Evolutionary conservation across 345 rosid genomes (phyloP), one percentile per base, ranked within the genome.

Genomic region (Citrus trifoliata): DNA sequence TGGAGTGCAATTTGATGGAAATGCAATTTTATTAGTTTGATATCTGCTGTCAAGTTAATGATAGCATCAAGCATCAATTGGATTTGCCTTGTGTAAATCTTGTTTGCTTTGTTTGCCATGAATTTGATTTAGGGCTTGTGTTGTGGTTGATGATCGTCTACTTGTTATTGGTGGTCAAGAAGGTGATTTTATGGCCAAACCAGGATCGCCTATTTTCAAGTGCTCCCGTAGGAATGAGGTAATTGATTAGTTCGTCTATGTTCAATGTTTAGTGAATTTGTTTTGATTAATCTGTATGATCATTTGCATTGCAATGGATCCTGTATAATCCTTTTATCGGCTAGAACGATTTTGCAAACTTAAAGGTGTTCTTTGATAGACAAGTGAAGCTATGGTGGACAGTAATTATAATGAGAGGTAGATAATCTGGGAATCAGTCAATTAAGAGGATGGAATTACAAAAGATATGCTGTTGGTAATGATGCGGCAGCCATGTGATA

Each of bases 101-200:
- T 25, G 28, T n/a, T 21, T 38, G 7, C 21, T 74, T 42, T 46
- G 53, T 56, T 53, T 37, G 7, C 62, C 9, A 48, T 6, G 46
- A 76, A 37, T 70, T 10, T 71, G 53, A 60, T 55, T 68, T 78
- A 93, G 98, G 89, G 96, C 98, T 35, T 92, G 98, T 48, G 67
- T 93, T 33, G 98, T 93, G 77, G 92, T 86, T 78, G 83, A 92
- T 85, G 97, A 92, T 70, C 84, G 79, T 16, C 93, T 95, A 76
- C 83, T 83, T 78, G 92, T 95, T 62, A 81, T 93, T 74, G 99
- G 98, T 51, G 99, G 99, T 73, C 99, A 95, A 87, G 99, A 95
- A 83, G 99, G 99, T 79, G 99, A 95, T 88, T 95, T 93, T 85
- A 93, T 95, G 99, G 99, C 99, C 16, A 93, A 93, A 87, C 98